Conservation (phyloP, 345 rosid species). For the Salix exigua region DNA sequence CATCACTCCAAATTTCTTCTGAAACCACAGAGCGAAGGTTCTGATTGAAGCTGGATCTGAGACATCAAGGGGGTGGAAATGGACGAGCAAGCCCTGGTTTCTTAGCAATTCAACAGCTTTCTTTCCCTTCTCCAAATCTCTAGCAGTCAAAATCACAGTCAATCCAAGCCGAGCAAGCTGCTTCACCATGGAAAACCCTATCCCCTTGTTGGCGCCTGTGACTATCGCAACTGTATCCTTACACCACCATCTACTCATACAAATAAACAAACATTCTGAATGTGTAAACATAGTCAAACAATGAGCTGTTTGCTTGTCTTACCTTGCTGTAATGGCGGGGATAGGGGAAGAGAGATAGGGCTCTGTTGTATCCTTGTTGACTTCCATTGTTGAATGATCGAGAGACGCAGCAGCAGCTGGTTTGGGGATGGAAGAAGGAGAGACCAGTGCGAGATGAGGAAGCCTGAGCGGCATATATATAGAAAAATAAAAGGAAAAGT, state of each 20-base stretch:
- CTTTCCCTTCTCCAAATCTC: slow-evolving; percentile 55
- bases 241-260: slow-evolving; percentile 65
- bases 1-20: slow-evolving; percentile 34
- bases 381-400: background rate
- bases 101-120: slow-evolving; percentile 49
- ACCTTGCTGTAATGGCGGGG: background rate
- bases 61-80: slow-evolving; percentile 56
- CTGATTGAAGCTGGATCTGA: slow-evolving; percentile 54
- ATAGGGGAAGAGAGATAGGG: background rate
- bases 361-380: slow-evolving; percentile 2
- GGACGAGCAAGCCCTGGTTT: slow-evolving; percentile 36
- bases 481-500: background rate
- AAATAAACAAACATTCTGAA: background rate
- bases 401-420: background rate
- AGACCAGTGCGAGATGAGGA: background rate
- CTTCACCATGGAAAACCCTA: slow-evolving; percentile 72
- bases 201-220: slow-evolving; percentile 88
- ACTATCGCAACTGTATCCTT: slow-evolving; percentile 63
- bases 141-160: slow-evolving; percentile 66
- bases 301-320: background rate
- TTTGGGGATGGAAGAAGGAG: background rate
- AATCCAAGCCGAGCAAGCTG: slow-evolving; percentile 55
- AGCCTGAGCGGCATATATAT: background rate
- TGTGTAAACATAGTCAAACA: background rate
- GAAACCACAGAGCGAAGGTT: slow-evolving; percentile 53